These are phyloP conservation scores for Podaxis sp. DNA, from an alignment of 768 basidiomycete genomes.

Conservation along the genomic window DNA sequence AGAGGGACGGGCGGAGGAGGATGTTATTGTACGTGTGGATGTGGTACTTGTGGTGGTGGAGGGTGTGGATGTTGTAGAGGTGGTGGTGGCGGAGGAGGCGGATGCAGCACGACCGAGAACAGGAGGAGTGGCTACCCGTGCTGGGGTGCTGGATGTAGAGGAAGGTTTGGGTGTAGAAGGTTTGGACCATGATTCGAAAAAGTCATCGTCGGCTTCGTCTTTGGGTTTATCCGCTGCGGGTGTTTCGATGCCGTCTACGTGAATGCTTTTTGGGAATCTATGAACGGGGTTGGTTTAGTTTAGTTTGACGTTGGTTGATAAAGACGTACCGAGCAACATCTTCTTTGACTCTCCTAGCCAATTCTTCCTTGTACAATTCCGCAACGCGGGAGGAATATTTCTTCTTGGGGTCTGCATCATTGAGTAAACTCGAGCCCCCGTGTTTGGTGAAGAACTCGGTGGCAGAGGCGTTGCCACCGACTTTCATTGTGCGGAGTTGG, in stretches of 20 bases:
- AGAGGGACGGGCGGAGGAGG: conserved; percentile 54
- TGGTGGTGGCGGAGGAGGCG: conserved; percentile 30
- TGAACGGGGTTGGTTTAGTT: background rate
- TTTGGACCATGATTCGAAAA: conserved; percentile 97
- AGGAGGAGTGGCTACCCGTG: conserved; percentile 51
- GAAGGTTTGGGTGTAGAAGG: conserved; percentile 56
- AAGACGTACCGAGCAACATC: conserved; percentile 63
- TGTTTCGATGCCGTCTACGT: conserved; percentile 78
- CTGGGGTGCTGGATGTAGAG: conserved; percentile 49
- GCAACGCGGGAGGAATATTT: conserved; percentile 86
- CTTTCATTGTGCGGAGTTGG: conserved; percentile 95
- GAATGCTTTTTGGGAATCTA: conserved; percentile 77
- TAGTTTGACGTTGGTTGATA: conserved; percentile 6
- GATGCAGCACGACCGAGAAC: conserved; percentile 54
- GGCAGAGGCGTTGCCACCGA: conserved; percentile 87
- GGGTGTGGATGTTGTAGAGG: conserved; percentile 30
- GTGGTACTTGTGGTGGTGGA: conserved; percentile 50
- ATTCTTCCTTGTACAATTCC: conserved; percentile 90
- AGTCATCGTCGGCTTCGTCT: conserved; percentile 74
- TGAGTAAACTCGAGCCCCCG: conserved; percentile 70
- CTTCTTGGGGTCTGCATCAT: conserved; percentile 78
- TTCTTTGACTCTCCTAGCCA: conserved; percentile 75
- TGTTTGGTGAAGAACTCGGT: conserved; percentile 89
- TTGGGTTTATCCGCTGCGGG: conserved; percentile 32
- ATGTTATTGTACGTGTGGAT: conserved; percentile 57